Conservation (phyloP, 208 protist genomes). For the Borovskyia barvae region DNA sequence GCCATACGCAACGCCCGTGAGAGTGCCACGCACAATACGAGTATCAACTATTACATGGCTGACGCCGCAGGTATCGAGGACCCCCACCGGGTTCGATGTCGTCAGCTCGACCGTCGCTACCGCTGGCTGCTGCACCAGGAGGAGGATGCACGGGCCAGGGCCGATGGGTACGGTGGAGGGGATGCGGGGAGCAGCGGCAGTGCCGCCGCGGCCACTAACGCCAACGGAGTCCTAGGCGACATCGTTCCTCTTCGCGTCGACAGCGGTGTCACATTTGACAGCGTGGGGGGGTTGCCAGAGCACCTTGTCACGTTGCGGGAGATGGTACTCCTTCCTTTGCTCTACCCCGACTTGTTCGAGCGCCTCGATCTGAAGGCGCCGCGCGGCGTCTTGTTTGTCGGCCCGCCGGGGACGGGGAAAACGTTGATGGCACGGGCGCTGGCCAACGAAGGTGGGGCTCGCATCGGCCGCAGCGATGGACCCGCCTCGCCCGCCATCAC, state of each 20-base stretch:
- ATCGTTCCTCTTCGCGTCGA: conserved; percentile 68
- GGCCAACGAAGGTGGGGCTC: conserved; percentile 97
- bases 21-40: conserved; percentile 45
- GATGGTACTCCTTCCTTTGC: conserved; percentile 82
- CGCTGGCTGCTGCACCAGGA: conserved; percentile 24
- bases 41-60: conserved; percentile 71
- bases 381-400: conserved; percentile 98
- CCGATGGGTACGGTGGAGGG: conserved; percentile 5
- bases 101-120: conserved; percentile 38
- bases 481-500: conserved; percentile 52
- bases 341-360: conserved; percentile 69
- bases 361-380: conserved; percentile 67
- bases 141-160: conserved; percentile 8
- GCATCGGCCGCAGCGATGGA: conserved; percentile 33
- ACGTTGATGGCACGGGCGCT: conserved; percentile 99
- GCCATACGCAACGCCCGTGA: conserved; percentile 48
- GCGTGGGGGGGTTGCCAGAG: conserved; percentile 73
- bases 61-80: conserved; percentile 37
- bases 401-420: conserved; percentile 99
- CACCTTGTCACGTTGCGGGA: conserved; percentile 78
- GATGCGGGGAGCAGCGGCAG: not conserved
- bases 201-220: conserved; percentile 3
- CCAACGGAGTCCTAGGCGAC: conserved; percentile 45
- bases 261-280: conserved; percentile 60
- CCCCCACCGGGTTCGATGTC: conserved; percentile 3